These are phyloP conservation scores for Liquidambar formosana DNA, from an alignment of 164 flowering plant species.

Conservation along the genomic window DNA sequence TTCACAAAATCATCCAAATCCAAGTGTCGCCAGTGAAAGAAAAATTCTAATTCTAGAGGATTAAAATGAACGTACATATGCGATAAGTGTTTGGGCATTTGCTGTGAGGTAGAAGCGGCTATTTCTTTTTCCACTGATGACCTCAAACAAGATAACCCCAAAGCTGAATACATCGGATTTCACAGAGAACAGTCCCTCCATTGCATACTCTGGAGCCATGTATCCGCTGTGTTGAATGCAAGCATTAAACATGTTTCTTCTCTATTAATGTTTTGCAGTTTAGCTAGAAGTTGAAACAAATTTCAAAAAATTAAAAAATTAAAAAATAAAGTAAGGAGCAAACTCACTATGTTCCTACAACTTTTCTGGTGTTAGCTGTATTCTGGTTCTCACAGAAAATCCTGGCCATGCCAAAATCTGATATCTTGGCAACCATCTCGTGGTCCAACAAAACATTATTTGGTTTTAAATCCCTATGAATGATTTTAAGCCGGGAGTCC, in stretches of 20 bases:
- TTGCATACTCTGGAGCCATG: slow-evolving; percentile 11
- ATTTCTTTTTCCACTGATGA: slow-evolving; percentile 4
- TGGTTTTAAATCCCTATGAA: slow-evolving; percentile 34
- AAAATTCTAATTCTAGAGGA: too few relatives aligned
- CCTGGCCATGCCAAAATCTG: slow-evolving; percentile 40
- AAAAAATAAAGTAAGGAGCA: not conserved
- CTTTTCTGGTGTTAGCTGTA: slow-evolving; percentile 22
- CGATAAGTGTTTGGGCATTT: not conserved
- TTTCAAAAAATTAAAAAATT: too few relatives aligned
- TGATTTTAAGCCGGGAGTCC: slow-evolving; percentile 31
- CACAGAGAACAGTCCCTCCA: not conserved
- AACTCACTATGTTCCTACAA: slow-evolving; percentile 35
- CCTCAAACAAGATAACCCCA: too few relatives aligned
- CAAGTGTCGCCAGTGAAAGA: not conserved
- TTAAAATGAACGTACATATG: slow-evolving; percentile 2
- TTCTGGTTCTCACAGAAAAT: slow-evolving; percentile 28
- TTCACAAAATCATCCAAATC: not conserved
- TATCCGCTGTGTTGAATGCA: not conserved
- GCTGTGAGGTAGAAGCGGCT: not conserved
- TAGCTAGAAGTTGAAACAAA: too few relatives aligned
- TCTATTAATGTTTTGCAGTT: too few relatives aligned
- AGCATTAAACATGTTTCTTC: too few relatives aligned
- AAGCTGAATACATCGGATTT: not conserved
- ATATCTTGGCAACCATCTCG: slow-evolving; percentile 33
- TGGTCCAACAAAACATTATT: slow-evolving; percentile 33